Evolutionary conservation across 495 filamentous ascomycete species (phyloP).

Genomic region (Venustampulla echinocandica): DNA sequence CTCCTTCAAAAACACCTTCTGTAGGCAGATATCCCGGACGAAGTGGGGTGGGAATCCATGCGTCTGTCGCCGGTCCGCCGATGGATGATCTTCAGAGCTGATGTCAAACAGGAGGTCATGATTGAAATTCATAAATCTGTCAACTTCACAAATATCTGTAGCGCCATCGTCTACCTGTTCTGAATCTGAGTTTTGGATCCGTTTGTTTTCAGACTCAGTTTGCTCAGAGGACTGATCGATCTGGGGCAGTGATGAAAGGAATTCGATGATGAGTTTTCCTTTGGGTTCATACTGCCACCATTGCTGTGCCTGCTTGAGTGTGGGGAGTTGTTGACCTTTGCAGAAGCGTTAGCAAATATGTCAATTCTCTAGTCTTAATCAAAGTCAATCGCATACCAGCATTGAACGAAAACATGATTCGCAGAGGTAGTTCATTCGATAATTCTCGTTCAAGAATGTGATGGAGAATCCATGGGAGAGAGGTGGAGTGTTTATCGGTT

Average conservation of each 20-base stretch:
- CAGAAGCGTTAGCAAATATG: neutral
- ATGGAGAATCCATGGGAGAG: slow-evolving; percentile 10
- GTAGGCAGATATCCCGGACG: neutral
- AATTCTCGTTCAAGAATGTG: slow-evolving; percentile 5
- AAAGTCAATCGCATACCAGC: slow-evolving; percentile 4
- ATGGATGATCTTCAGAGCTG: neutral
- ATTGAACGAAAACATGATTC: slow-evolving; percentile 21
- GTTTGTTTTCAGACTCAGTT: neutral
- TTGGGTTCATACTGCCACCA: slow-evolving; percentile 13
- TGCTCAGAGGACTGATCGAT: slow-evolving; percentile 1
- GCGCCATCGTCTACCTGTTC: neutral
- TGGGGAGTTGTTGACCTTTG: slow-evolving; percentile 14
- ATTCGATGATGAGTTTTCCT: slow-evolving; percentile 10
- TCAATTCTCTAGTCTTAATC: neutral
- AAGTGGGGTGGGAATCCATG: slow-evolving; percentile 5
- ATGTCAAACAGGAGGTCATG: slow-evolving; percentile 8
- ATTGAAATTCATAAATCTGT: slow-evolving; percentile 17
- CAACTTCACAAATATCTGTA: neutral
- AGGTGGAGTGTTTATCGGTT: neutral
- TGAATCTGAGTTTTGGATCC: neutral
- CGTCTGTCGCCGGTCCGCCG: neutral
- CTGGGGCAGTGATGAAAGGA: slow-evolving; percentile 8
- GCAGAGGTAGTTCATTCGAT: slow-evolving; percentile 7
- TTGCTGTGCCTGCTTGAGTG: slow-evolving; percentile 2
- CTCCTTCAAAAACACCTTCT: neutral